A percentile compares a stretch with the other conserved stretches of the same genome.
Conservation (phyloP, 2,329 filamentous ascomycete species). For the Graphilbum fragrans region DNA sequence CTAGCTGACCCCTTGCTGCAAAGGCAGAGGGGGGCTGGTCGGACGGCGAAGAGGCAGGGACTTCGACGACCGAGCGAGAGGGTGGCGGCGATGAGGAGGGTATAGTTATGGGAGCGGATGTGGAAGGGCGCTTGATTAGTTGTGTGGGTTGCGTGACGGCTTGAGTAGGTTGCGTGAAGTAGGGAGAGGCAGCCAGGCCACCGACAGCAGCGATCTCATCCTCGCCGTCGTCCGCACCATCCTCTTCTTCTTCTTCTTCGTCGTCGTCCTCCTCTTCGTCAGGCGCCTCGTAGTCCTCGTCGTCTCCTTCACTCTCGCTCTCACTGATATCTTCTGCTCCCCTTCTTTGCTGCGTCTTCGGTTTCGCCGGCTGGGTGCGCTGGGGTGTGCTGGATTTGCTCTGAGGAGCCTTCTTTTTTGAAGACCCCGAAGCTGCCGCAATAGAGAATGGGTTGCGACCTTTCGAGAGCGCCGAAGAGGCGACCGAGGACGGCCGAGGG, state of each 20-base stretch:
- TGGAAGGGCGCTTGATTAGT: conserved; percentile 22
- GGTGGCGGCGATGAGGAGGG: conserved; percentile 26
- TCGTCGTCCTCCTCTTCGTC: conserved; percentile 7
- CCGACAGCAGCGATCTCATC: conserved; percentile 30
- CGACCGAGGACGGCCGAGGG: conserved; percentile 1
- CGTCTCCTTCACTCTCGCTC: conserved; percentile 10
- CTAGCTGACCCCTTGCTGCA: conserved; percentile 23
- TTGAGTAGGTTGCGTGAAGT: conserved; percentile 33
- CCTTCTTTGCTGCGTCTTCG: too few species aligned
- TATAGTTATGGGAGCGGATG: conserved; percentile 20
- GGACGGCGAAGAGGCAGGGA: conserved; percentile 81
- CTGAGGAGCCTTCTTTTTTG: neutral
- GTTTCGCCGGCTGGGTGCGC: too few species aligned
- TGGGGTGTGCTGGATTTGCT: too few species aligned
- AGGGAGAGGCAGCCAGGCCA: conserved; percentile 25
- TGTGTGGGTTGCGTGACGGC: conserved; percentile 37
- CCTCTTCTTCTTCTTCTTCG: conserved; percentile 17
- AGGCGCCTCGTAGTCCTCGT: conserved; percentile 14
- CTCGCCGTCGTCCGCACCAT: conserved; percentile 33
- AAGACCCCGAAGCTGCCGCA: conserved; percentile 3
- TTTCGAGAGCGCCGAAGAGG: neutral
- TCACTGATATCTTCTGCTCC: too few species aligned
- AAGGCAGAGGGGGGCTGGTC: neutral
- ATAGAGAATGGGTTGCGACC: conserved; percentile 8
- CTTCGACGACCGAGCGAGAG: conserved; percentile 51